Percentiles rank a stretch among this genome's conserved stretches.
Evolutionary conservation across 768 basidiomycete species (phyloP).

Genomic region (Cyclocybe cylindracea): DNA sequence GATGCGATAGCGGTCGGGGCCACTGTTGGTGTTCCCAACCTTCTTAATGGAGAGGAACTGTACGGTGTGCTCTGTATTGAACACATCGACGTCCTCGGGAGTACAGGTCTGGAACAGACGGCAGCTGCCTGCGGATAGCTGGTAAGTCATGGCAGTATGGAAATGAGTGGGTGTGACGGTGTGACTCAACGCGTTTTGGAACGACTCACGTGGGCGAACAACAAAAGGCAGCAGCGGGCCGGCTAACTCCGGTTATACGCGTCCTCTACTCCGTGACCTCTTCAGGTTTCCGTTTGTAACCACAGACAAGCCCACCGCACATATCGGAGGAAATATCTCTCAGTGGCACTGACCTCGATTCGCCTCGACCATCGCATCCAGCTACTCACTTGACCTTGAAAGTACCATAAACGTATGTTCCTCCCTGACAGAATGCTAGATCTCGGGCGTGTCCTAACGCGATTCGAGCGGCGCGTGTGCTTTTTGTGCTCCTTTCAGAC

Average conservation of each 20-base stretch:
- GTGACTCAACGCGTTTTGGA: conserved; percentile 28
- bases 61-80: conserved; percentile 51
- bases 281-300: too few species aligned
- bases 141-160: conserved; percentile 33
- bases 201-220: conserved; percentile 1
- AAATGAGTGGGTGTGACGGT: conserved; percentile 18
- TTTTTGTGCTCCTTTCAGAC: too few species aligned
- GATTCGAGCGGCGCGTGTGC: too few species aligned
- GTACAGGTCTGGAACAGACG: conserved; percentile 44
- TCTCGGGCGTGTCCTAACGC: conserved; percentile 13
- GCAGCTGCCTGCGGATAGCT: conserved; percentile 64
- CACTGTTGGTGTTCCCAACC: conserved; percentile 42
- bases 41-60: conserved; percentile 87
- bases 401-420: conserved; percentile 6
- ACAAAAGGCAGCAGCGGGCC: conserved; percentile 2
- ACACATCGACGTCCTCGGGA: conserved; percentile 44
- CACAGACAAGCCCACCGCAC: too few species aligned
- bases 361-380: not conserved
- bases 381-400: not conserved
- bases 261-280: too few species aligned
- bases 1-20: conserved; percentile 66
- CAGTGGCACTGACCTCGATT: not conserved
- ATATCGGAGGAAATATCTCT: too few species aligned
- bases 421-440: conserved; percentile 26
- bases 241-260: not conserved